Conservation (phyloP, 768 basidiomycete genomes). For the Tricholoma bakamatsutake region DNA sequence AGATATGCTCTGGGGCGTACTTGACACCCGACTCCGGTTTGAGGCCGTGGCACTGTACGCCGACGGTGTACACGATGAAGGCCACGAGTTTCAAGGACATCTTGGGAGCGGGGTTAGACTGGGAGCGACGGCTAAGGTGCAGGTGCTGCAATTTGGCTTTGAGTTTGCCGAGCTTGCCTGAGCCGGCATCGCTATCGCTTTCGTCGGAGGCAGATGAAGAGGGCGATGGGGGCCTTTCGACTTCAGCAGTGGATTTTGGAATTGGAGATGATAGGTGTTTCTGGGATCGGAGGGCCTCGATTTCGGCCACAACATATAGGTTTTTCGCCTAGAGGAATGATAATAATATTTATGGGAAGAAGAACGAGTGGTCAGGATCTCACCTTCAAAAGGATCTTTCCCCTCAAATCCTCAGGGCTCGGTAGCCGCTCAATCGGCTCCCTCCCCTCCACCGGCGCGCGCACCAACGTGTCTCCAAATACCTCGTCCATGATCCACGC, state of each 20-base stretch:
- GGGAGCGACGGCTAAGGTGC: background rate
- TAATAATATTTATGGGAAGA: background rate
- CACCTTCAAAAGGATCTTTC: constrained; percentile 81
- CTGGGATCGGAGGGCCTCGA: constrained; percentile 47
- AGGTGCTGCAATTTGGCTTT: constrained; percentile 13
- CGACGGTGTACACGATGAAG: constrained; percentile 89
- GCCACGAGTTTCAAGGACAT: constrained; percentile 73
- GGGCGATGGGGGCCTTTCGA: background rate
- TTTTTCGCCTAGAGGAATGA: constrained; percentile 57
- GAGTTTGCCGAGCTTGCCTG: constrained; percentile 4
- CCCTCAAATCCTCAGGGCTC: constrained; percentile 78
- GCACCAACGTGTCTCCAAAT: constrained; percentile 37
- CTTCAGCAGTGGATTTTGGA: background rate
- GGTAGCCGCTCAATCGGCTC: constrained; percentile 55
- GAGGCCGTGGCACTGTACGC: constrained; percentile 90
- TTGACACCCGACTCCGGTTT: constrained; percentile 62
- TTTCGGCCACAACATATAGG: constrained; percentile 44
- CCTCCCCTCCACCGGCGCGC: constrained; percentile 35
- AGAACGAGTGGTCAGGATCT: constrained; percentile 4
- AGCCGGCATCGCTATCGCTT: background rate
- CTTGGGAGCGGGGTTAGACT: constrained; percentile 41
- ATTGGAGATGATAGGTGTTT: background rate
- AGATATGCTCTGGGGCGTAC: constrained; percentile 86
- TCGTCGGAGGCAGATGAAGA: background rate
- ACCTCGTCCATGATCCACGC: constrained; percentile 63